These are phyloP conservation scores for Ascochyta fabae DNA, from an alignment of 2,329 filamentous ascomycete genomes.

Conservation along the genomic window DNA sequence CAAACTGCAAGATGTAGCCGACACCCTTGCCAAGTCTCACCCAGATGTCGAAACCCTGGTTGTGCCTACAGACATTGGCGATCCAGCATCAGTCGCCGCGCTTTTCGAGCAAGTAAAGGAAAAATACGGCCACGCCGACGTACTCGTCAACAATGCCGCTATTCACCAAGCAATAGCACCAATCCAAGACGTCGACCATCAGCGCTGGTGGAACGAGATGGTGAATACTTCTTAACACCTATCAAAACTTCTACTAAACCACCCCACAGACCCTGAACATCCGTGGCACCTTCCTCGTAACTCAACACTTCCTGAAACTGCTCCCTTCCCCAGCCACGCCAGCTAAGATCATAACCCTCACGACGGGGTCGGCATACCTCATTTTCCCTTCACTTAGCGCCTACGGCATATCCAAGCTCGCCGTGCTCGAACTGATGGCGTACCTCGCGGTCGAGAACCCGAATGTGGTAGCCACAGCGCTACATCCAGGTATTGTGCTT, in stretches of 20 bases:
- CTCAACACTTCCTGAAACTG: slow-evolving; percentile 40
- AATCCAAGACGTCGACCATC: slow-evolving; percentile 27
- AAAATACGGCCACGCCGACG: slow-evolving; percentile 30
- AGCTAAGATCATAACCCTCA: slow-evolving; percentile 33
- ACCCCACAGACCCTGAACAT: slow-evolving; percentile 42
- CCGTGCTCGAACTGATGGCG: slow-evolving; percentile 23
- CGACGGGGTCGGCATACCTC: slow-evolving; percentile 20
- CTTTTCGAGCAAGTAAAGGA: slow-evolving; percentile 30
- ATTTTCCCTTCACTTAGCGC: slow-evolving; percentile 21
- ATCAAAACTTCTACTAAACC: not conserved
- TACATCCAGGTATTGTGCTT: slow-evolving; percentile 28
- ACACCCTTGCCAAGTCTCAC: slow-evolving; percentile 38
- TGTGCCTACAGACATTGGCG: slow-evolving; percentile 39
- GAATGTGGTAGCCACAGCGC: slow-evolving; percentile 25
- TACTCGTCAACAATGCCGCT: slow-evolving; percentile 32
- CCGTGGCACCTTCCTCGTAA: slow-evolving; percentile 43
- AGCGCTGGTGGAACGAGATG: slow-evolving; percentile 31
- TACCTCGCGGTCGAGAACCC: slow-evolving; percentile 30
- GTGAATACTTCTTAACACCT: slow-evolving; percentile 1
- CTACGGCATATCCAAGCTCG: slow-evolving; percentile 31
- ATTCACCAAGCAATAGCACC: slow-evolving; percentile 20
- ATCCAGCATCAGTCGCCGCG: slow-evolving; percentile 27
- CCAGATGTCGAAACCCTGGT: slow-evolving; percentile 39
- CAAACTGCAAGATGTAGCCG: slow-evolving; percentile 35
- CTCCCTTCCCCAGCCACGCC: slow-evolving; percentile 26